Evolutionary conservation across 352 stramenopile species (phyloP), one percentile per base, ranked within the genome.

Genomic region (Pythium phragmitis): DNA sequence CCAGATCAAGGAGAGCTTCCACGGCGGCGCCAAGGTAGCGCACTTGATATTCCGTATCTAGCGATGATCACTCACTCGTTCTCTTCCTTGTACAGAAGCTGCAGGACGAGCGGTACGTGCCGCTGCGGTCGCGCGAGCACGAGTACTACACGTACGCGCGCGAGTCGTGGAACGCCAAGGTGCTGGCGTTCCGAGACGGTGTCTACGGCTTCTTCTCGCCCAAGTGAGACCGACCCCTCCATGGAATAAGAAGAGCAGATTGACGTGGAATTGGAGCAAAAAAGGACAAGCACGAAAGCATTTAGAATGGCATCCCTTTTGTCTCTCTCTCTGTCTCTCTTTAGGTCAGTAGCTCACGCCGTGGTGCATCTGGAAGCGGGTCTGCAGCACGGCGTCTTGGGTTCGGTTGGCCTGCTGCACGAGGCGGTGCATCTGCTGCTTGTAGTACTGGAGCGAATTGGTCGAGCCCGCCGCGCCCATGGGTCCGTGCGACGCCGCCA

Each of bases 131-230:
- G 67, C 80, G 72, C 33, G 84, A 92, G 70, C 84, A 92, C 67
- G 84, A 91, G 75, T 92, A 90, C 72, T 92, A 92, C 71, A 87
- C 81, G 73, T 77, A 72, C 68, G 58, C 91, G 45, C 81, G 84
- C 49, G 60, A 89, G 68, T 57, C 72, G 19, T 92, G 84, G 84
- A 92, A 92, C 74, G 69, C 75, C 36, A 82, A 84, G 67, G 79
- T 92, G 36, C 48, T 91, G 36, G 61, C 63, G 23, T 75, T 92
- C 64, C 81, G 84, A 48, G 77, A 88, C 67, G 80, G 74, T 57
- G 65, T 74, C 50, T 68, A 79, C 56, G 80, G 80, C 51, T 48
- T 89, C 30, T 85, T 90, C 66, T 57, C 80, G 30, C 63, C 49
- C 66, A 87, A 76, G 66, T 73, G 67, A 53, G 21, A 14, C 19